phyloP scores from a whole-genome alignment of 2,329 filamentous ascomycete genomes.

The Hymenoscyphus fraxineus region DNA sequence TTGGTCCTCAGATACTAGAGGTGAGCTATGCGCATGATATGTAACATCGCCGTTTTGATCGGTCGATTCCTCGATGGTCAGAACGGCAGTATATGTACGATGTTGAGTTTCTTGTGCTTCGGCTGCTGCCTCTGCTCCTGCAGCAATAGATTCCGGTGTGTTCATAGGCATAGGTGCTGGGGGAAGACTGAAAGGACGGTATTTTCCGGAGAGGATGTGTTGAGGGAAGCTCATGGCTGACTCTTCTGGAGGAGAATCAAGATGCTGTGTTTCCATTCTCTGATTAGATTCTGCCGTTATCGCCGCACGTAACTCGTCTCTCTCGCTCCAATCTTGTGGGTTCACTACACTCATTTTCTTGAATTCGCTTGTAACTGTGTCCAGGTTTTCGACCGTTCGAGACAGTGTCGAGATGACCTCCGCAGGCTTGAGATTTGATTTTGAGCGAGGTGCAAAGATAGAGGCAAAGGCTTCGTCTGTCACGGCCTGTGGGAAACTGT shows the following conservation, averaged over 20 bases:
- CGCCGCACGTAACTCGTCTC: conserved; percentile 38
- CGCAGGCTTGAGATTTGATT: conserved; percentile 47
- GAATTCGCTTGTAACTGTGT: conserved; percentile 53
- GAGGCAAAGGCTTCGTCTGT: conserved; percentile 74
- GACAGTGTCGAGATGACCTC: conserved; percentile 67
- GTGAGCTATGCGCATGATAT: conserved; percentile 58
- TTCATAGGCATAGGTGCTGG: conserved; percentile 66
- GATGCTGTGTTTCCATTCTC: conserved; percentile 49
- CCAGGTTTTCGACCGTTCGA: conserved; percentile 55
- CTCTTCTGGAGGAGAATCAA: conserved; percentile 41
- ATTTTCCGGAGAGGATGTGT: conserved; percentile 64
- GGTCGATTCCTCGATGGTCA: conserved; percentile 64
- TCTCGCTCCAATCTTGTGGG: conserved; percentile 29
- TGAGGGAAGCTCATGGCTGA: conserved; percentile 62
- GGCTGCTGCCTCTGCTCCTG: conserved; percentile 37
- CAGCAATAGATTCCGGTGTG: conserved; percentile 35
- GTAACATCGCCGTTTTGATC: conserved; percentile 57
- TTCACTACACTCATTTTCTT: conserved; percentile 30
- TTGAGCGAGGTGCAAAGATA: conserved; percentile 66
- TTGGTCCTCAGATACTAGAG: conserved; percentile 46
- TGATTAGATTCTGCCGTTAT: conserved; percentile 43
- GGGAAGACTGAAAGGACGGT: conserved; percentile 81
- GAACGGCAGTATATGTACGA: conserved; percentile 59
- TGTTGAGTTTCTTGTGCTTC: conserved; percentile 43
- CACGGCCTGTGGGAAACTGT: conserved; percentile 70